Conservation (phyloP, 495 filamentous ascomycete genomes). For the Polyplosphaeria fusca region DNA sequence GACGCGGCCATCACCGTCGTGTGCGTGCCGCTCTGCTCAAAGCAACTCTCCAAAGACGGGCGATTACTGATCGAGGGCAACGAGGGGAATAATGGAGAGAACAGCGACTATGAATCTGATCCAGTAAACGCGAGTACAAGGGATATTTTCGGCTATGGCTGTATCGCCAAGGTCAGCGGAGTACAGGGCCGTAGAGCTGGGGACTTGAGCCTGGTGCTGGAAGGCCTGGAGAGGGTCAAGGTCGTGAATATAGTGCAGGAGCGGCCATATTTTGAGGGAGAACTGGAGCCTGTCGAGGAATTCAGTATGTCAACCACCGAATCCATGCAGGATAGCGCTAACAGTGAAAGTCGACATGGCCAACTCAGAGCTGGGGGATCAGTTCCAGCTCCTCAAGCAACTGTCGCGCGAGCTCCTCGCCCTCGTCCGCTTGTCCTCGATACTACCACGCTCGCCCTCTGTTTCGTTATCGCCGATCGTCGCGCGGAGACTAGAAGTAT, state of each 20-base stretch:
- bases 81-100: constrained; percentile 46
- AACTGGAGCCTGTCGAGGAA: constrained; percentile 62
- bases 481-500: constrained; percentile 76
- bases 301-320: constrained; percentile 45
- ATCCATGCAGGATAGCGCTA: constrained; percentile 8
- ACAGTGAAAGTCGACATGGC: constrained; percentile 42
- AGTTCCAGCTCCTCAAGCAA: constrained; percentile 77
- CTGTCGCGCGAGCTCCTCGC: constrained; percentile 78
- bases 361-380: constrained; percentile 55
- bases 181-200: constrained; percentile 76
- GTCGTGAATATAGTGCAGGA: constrained; percentile 73
- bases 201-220: constrained; percentile 77
- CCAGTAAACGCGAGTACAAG: constrained; percentile 61
- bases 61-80: constrained; percentile 66
- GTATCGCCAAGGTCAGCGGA: constrained; percentile 76
- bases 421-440: constrained; percentile 70
- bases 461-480: constrained; percentile 75
- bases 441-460: constrained; percentile 60
- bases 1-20: constrained; percentile 69
- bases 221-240: constrained; percentile 74
- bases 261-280: constrained; percentile 80
- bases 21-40: constrained; percentile 76
- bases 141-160: constrained; percentile 73
- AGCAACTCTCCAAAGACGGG: constrained; percentile 64
- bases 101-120: constrained; percentile 48